Evolutionary conservation across 2,329 filamentous ascomycete species (phyloP), one percentile per base, ranked within the genome.

Genomic region (Xylariaceae sp.): DNA sequence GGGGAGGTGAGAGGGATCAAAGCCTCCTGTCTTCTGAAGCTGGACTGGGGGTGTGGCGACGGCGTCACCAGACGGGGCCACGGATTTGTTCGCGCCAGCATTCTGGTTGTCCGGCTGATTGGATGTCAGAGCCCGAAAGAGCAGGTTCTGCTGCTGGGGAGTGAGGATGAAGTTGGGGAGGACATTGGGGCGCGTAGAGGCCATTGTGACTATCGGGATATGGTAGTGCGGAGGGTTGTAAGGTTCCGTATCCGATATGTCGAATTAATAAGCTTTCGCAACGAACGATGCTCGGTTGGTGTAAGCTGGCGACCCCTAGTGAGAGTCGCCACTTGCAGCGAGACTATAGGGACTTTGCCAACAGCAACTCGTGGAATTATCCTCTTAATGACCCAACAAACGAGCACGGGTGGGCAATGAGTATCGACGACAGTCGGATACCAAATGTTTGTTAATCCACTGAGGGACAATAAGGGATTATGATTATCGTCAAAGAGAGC

Each of bases 91-190:
- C 18, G 70, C 57, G 33, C 65, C 59, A 47, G 64, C 66, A 39
- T 63, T 5, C 33, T 36, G 66, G 53, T 66, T 60, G 35, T 45
- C 52, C 12, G 72, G 68, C 55, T 71, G 80, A 64, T 90, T 89
- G 57, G 87, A 87, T 57, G 87, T 86, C 58, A 92, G 81, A 41
- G 88, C 87, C 52, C 86, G 85, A 55, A 88, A 83, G 40, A 92
- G 76, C 52, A 91, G 75, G 62, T 81, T 83, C 74, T 91, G 86
- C 68, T 92, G 87, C 63, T 87, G 82, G 55, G 84, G 83, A 52
- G 86, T 89, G 58, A 90, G 78, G 63, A 85, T 82, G 66, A 89
- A 85, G 64, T 80, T 78, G 55, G 71, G 69, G 56, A 75, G 72
- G 51, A 67, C 66, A 52, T 66, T 60, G 33, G 73, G 67, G 47